Evolutionary conservation across 2,329 filamentous ascomycete species (phyloP).

Genomic region (Helotiales sp.): DNA sequence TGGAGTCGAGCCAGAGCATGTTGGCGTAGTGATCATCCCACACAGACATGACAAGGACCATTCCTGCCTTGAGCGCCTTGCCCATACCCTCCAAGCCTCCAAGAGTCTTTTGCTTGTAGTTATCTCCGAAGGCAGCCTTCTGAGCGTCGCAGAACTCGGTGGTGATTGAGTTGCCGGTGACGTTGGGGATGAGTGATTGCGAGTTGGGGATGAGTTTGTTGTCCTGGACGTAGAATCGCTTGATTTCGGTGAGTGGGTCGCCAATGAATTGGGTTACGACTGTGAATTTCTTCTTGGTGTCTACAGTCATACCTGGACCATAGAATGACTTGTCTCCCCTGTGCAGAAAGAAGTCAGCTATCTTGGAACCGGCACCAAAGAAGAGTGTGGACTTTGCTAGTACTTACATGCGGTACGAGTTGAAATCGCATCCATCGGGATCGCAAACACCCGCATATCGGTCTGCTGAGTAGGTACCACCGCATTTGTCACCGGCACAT

Average conservation of each 20-base stretch:
- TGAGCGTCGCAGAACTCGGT: conserved; percentile 60
- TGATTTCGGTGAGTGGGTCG: conserved; percentile 54
- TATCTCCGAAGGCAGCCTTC: conserved; percentile 61
- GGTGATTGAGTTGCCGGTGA: conserved; percentile 59
- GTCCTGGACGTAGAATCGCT: conserved; percentile 48
- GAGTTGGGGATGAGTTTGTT: conserved; percentile 58
- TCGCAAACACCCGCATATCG: conserved; percentile 62
- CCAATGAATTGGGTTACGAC: conserved; percentile 64
- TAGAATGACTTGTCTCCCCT: conserved; percentile 59
- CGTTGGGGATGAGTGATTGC: conserved; percentile 49
- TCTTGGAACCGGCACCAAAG: too few relatives aligned
- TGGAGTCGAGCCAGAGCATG: conserved; percentile 77
- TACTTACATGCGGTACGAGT: conserved; percentile 56
- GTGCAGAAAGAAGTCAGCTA: neutral
- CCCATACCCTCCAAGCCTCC: conserved; percentile 62
- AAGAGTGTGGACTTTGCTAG: neutral
- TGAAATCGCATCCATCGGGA: conserved; percentile 66
- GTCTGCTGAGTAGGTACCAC: conserved; percentile 45
- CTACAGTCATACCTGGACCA: conserved; percentile 56
- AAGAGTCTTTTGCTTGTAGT: conserved; percentile 54
- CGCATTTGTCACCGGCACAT: conserved; percentile 50
- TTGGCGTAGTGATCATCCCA: conserved; percentile 62
- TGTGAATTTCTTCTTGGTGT: conserved; percentile 57
- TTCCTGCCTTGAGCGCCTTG: conserved; percentile 52
- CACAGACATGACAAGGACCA: conserved; percentile 64